Base-by-base conservation (phyloP, 1,284 basidiomycete genomes). In the Puccinia triticina region DNA sequence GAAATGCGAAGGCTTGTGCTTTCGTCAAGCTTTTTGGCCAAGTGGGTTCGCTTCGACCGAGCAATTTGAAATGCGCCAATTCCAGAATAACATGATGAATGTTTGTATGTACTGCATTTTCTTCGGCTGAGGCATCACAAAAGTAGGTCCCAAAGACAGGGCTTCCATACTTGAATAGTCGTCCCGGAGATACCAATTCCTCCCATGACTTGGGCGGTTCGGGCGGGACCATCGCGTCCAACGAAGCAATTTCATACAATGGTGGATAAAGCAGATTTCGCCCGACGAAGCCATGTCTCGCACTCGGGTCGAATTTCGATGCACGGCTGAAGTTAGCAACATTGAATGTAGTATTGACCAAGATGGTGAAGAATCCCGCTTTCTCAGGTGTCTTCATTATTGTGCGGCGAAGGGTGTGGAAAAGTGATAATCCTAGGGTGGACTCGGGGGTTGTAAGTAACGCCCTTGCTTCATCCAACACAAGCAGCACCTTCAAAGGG, bases 141-240 rank as follows among this genome's bases (percentile, higher is more conserved):
- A 34, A 61, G 59, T 61, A 61, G 26, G 59, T 11, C 2, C 26
- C 26, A 61, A 61, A 61, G 59, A 61, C 18, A 2, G 66, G 66
- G n/a, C 40, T 46, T 69, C 66, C 66, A 23, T 69, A 69, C 40
- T 69, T 69, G 66, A 69, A 69, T 26, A 69, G 66, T 10, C 66
- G 66, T 46, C n/a, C 40, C 66, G 40, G 40, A n/a, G 66, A 69
- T n/a, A 46, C n/a, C 66, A 69, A 46, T 43, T 69, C 66, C 21
- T 23, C 21, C 37, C 34, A 69, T 3, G 66, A 43, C 46, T 43
- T 3, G 37, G 66, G 66, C 46, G 43, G 66, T 23, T 69, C 26
- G 10, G 12, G 1, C 37, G 66, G 66, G 66, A 69, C 66, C 66
- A 69, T 69, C 1, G 66, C 66, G 26, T 69, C 66, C 43, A 69